Evolutionary conservation across 495 filamentous ascomycete species (phyloP).

Genomic region (Penicillium macrosclerotiorum): DNA sequence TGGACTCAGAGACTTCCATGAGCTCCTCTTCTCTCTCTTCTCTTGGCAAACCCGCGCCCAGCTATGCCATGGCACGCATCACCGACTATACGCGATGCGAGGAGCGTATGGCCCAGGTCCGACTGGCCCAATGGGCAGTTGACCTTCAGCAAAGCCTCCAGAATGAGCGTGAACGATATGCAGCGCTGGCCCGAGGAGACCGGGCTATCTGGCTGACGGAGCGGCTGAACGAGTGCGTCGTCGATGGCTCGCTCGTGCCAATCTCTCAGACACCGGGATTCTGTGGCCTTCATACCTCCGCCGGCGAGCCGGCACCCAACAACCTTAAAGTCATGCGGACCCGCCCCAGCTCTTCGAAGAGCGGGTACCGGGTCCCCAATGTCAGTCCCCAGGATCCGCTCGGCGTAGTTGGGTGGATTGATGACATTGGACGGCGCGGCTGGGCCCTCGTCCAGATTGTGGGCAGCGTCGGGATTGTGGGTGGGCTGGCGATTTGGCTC

Average conservation of each 20-base stretch:
- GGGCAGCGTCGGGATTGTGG: constrained; percentile 71
- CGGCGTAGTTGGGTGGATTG: constrained; percentile 67
- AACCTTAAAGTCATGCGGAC: constrained; percentile 26
- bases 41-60: constrained; percentile 41
- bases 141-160: constrained; percentile 82
- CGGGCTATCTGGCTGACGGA: constrained; percentile 78
- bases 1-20: constrained; percentile 16
- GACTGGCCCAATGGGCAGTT: constrained; percentile 84
- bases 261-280: constrained; percentile 38
- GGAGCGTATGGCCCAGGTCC: constrained; percentile 72
- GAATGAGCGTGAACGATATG: constrained; percentile 77
- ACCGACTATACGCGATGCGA: constrained; percentile 69
- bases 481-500: constrained; percentile 68
- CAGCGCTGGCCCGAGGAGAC: constrained; percentile 66
- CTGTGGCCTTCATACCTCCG: constrained; percentile 21
- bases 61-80: constrained; percentile 68
- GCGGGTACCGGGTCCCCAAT: constrained; percentile 33
- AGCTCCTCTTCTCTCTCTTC: constrained; percentile 25
- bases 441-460: constrained; percentile 74
- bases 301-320: constrained; percentile 19
- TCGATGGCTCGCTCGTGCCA: constrained; percentile 66
- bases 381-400: constrained; percentile 67
- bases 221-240: constrained; percentile 67
- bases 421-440: constrained; percentile 63
- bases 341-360: constrained; percentile 17